These are phyloP conservation scores for Phytophthora constricta DNA, from an alignment of 352 stramenopile genomes.

Conservation along the genomic window DNA sequence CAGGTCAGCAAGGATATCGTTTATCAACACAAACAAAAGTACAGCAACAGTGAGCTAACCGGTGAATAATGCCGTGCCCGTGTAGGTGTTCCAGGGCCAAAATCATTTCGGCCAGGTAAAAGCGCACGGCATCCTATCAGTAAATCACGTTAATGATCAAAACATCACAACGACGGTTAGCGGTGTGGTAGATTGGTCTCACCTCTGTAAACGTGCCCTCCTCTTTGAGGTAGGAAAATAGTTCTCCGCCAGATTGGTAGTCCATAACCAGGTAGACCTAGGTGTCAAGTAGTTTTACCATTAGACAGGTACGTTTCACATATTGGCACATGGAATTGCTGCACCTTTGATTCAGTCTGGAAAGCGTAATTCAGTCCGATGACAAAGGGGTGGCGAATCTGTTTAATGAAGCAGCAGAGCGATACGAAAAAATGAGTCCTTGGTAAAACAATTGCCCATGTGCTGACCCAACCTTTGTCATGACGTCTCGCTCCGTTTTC, in stretches of 20 bases:
- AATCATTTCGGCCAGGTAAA: conserved; percentile 89
- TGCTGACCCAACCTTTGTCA: conserved; percentile 75
- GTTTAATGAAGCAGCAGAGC: conserved; percentile 1
- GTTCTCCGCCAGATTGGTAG: conserved; percentile 80
- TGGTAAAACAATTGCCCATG: not conserved
- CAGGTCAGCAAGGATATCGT: no score
- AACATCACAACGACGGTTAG: no score
- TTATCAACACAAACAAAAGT: not conserved
- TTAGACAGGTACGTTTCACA: not conserved
- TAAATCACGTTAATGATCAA: conserved; percentile 1
- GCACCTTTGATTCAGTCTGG: conserved; percentile 85
- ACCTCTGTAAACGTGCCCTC: conserved; percentile 78
- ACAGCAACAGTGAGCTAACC: conserved; percentile 37
- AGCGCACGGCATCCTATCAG: conserved; percentile 67
- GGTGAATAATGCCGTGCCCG: conserved; percentile 82
- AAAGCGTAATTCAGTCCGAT: conserved; percentile 82
- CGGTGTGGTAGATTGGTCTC: not conserved
- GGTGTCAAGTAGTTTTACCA: not conserved
- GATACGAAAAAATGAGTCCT: not conserved
- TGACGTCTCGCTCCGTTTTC: conserved; percentile 83
- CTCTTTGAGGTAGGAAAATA: conserved; percentile 77
- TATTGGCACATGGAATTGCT: not conserved
- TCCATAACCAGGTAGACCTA: conserved; percentile 84
- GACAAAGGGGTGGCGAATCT: conserved; percentile 86
- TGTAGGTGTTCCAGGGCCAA: conserved; percentile 86